Evolutionary conservation across 2,329 filamentous ascomycete genomes (phyloP), one percentile per base, ranked within the genome.

Genomic region (Xylaria sp.): DNA sequence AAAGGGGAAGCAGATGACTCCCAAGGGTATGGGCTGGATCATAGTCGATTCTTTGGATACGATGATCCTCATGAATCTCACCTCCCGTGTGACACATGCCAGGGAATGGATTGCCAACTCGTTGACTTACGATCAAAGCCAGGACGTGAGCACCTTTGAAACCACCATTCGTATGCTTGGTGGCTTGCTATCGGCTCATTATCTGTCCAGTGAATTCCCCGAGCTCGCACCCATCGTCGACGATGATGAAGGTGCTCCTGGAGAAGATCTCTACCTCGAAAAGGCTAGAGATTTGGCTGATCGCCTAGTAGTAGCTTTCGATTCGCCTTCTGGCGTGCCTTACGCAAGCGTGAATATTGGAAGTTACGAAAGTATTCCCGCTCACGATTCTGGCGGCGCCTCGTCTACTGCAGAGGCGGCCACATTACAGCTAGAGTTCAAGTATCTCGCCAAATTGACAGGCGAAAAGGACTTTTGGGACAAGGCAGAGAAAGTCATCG

Each of bases 111-210:
- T 99, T 50, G 84, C 91, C 1, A 89, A 87, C 4, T 88, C 88
- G 7, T 78, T 98, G 66, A 89, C 88, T 11, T 98, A 96, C 79
- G 89, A 97, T 63, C 92, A 97, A 76, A 85, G 97, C 72, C 93
- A 97, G 75, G 92, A 97, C 75, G 94, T 99, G 59, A 98, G 93
- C 76, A 97, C 93, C 0, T 99, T 98, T 71, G 95, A 99, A 80
- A 98, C 94, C 7, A 98, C 94, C 0, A 98, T 98, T 71, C 91
- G 95, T 55, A 98, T 98, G 94, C 82, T 99, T 52, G 95, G 95
- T 15, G 95, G 95, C 11, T 82, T 99, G 43, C 83, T 99, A 35
- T 94, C 94, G 1, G 95, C 95, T 9, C 93, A 99, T 76, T 98
- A 98, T 77, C 83, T 99, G n/a, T 94, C 93, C 21, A 95, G 87